Evolutionary conservation across 352 stramenopile genomes (phyloP).

Genomic region (Elongisporangium undulatum): DNA sequence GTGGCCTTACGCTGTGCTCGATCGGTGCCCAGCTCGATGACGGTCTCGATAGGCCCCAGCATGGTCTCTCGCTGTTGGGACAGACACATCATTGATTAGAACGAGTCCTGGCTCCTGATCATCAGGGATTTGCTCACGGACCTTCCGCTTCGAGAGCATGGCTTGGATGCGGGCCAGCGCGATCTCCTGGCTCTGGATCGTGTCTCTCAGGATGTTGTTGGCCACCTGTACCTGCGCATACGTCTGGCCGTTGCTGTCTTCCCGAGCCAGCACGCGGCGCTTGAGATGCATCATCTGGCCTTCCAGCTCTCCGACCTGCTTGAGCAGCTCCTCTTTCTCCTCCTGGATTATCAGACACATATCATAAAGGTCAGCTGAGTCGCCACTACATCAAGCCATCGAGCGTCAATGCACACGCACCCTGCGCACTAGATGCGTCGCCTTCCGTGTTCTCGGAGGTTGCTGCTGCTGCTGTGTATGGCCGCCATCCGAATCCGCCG

Average conservation of each 20-base stretch:
- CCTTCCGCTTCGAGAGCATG: conserved; percentile 11
- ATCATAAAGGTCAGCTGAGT: not conserved
- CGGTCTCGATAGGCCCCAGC: conserved; percentile 25
- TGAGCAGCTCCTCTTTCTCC: conserved; percentile 23
- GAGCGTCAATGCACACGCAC: conserved; percentile 3
- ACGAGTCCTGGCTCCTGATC: not conserved
- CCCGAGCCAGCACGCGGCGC: conserved; percentile 10
- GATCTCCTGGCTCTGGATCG: conserved; percentile 22
- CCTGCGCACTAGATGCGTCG: conserved; percentile 15
- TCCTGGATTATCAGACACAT: conserved; percentile 10
- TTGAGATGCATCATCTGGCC: conserved; percentile 21
- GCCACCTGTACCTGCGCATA: conserved; percentile 7
- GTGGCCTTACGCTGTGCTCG: conserved; percentile 15
- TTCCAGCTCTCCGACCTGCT: conserved; percentile 19
- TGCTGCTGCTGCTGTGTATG: not conserved
- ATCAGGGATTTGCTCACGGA: conserved; percentile 6
- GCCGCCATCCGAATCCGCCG: not conserved
- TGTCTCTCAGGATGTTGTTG: conserved; percentile 13
- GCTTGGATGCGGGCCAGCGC: conserved; percentile 22
- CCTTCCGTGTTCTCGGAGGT: conserved; percentile 9
- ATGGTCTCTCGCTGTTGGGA: conserved; percentile 3
- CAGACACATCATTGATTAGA: not conserved
- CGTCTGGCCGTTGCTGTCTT: conserved; percentile 3
- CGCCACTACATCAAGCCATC: not conserved
- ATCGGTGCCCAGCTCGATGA: conserved; percentile 27